Evolutionary conservation across 225 moss, liverwort and hornwort species (phyloP).

Genomic region (Bryum argenteum): DNA sequence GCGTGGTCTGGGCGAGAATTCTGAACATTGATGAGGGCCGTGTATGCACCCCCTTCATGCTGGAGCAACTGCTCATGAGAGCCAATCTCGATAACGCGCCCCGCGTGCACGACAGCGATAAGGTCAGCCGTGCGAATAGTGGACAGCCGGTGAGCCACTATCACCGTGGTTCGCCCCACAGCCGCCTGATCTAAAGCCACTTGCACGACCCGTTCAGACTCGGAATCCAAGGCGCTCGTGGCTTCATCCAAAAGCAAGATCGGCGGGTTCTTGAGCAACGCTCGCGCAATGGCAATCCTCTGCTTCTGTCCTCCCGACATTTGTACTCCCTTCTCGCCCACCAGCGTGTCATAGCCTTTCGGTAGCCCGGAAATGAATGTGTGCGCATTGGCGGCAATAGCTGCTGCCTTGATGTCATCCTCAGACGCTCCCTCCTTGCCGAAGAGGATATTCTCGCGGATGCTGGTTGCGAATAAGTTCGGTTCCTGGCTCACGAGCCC

Average conservation of each 20-base stretch:
- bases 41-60: slow-evolving; percentile 31
- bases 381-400: slow-evolving; percentile 48
- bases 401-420: slow-evolving; percentile 42
- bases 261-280: slow-evolving; percentile 50
- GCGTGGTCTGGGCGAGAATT: slow-evolving; percentile 33
- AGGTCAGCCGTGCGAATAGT: slow-evolving; percentile 47
- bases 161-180: slow-evolving; percentile 50
- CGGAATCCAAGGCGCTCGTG: slow-evolving; percentile 54
- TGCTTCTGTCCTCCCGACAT: slow-evolving; percentile 63
- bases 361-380: slow-evolving; percentile 49
- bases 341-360: slow-evolving; percentile 50
- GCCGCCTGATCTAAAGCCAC: slow-evolving; percentile 46
- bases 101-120: slow-evolving; percentile 47
- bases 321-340: slow-evolving; percentile 57
- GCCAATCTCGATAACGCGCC: slow-evolving; percentile 41
- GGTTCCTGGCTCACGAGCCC: slow-evolving; percentile 62
- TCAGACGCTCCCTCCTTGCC: slow-evolving; percentile 46
- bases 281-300: slow-evolving; percentile 53
- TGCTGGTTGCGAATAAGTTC: slow-evolving; percentile 48
- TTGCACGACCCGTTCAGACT: slow-evolving; percentile 51
- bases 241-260: slow-evolving; percentile 57
- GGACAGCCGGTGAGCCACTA: slow-evolving; percentile 56
- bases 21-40: slow-evolving; percentile 47
- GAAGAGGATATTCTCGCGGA: slow-evolving; percentile 52
- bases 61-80: slow-evolving; percentile 37